Percentiles rank a stretch among this genome's conserved stretches.
Evolutionary conservation across 1,139 yeast genomes (phyloP).

Genomic region (Yamadazyma diospyri): DNA sequence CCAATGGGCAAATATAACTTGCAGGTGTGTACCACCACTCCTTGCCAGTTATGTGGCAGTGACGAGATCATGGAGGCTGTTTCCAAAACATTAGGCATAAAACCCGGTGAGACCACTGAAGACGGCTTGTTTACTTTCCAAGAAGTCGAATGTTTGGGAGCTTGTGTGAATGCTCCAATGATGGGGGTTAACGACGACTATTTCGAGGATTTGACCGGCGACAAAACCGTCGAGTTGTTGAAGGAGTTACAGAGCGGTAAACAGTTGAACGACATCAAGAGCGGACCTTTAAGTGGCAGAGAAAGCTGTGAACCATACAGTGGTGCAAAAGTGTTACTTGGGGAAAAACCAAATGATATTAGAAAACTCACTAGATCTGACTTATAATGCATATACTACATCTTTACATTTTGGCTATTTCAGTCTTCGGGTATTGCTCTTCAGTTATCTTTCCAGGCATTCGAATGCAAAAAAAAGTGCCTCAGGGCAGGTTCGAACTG

Average conservation of each 20-base stretch:
- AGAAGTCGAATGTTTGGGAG: conserved; percentile 91
- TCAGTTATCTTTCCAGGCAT: background rate
- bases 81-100: conserved; percentile 55
- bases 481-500: conserved; percentile 51
- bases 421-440: background rate
- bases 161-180: conserved; percentile 92
- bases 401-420: background rate
- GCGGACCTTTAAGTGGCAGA: conserved; percentile 72
- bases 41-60: conserved; percentile 83
- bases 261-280: conserved; percentile 35
- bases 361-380: conserved; percentile 44
- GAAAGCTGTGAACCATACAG: conserved; percentile 73
- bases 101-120: conserved; percentile 76
- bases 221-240: conserved; percentile 59
- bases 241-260: conserved; percentile 63
- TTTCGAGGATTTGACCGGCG: conserved; percentile 77
- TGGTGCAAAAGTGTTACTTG: conserved; percentile 63
- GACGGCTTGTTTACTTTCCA: conserved; percentile 79
- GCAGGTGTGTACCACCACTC: conserved; percentile 88
- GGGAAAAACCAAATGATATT: conserved; percentile 65
- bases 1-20: conserved; percentile 86
- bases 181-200: conserved; percentile 80
- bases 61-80: conserved; percentile 75
- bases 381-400: conserved; percentile 17
- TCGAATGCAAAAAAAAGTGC: conserved; percentile 7